A percentile compares a stretch with the other conserved stretches of the same genome.
phyloP scores from a whole-genome alignment of 257 asterid genomes.

The Plantago elongata region DNA sequence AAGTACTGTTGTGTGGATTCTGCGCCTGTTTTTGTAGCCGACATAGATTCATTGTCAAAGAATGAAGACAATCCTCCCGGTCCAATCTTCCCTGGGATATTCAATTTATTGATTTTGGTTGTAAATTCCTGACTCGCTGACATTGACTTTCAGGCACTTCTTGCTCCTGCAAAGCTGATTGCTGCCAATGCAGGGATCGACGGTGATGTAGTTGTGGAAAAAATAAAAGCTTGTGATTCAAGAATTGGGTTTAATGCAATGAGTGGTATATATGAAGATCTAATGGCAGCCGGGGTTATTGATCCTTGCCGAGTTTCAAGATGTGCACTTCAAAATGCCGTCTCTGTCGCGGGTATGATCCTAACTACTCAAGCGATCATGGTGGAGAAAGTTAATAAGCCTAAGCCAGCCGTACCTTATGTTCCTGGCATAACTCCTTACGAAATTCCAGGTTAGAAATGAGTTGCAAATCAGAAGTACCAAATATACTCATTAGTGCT shows the following conservation, averaged over 20 bases:
- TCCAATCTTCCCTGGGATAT: background rate
- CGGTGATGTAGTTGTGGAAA: constrained; percentile 71
- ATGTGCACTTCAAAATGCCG: constrained; percentile 85
- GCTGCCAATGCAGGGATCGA: constrained; percentile 91
- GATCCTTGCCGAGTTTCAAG: constrained; percentile 80
- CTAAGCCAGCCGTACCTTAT: constrained; percentile 59
- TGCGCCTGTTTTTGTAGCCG: background rate
- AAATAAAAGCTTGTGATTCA: constrained; percentile 44
- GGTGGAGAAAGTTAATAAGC: constrained; percentile 59
- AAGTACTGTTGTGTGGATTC: background rate
- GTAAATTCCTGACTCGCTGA: constrained; percentile 11
- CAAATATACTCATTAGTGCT: background rate
- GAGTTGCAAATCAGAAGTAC: background rate
- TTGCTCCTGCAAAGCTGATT: constrained; percentile 80
- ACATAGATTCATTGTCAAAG: background rate
- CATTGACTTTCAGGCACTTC: constrained; percentile 72
- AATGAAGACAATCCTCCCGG: background rate
- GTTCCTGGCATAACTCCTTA: constrained; percentile 82
- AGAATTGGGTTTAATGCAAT: constrained; percentile 72
- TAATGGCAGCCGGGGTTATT: constrained; percentile 73
- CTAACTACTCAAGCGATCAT: constrained; percentile 87
- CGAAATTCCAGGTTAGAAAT: constrained; percentile 10
- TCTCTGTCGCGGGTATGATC: constrained; percentile 80
- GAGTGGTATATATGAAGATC: constrained; percentile 73
- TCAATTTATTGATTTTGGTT: background rate